Base-by-base conservation (phyloP, 805 yeast genomes). In the Yamadazyma endophytica region DNA sequence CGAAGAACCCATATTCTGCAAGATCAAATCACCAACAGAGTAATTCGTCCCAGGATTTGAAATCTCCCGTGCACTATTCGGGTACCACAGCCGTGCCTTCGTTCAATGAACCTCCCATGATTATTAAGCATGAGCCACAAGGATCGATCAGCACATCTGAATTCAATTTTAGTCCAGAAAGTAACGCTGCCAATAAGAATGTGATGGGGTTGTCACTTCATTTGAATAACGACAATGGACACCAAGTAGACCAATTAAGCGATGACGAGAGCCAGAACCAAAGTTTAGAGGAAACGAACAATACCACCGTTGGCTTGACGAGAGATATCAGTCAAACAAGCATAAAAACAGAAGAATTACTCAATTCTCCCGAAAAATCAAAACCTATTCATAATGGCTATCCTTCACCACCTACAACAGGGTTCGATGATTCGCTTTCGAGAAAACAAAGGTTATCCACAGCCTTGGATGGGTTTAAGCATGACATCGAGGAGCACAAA, bases 401-500 rank as follows among this genome's bases (percentile, higher is more conserved):
- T 12, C 39, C 34, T 24, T 24, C 42, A 8, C 41, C 41, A 12
- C 30, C 33, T 8, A 28, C 13, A 18, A 33, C 29, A 11, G 21
- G 28, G 5, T 8, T 13, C 4, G 29, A 34, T 17, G 22, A 34
- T 22, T 9, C 20, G 8, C 24, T 33, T 6, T 11, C 14, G 8
- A 19, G 24, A 33, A 30, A 37, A 22, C 30, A 46, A 23, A 42
- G 56, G 31, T 41, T 61, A 23, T 48, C 57, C 4, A 30, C 47
- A 5, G 55, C 56, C 2, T 50, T 60, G 21, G 52, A 50, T 13
- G 56, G 39, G 9, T 49, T 57, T 31, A 58, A 44, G 29, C 36
- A 45, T 16, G 66, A 61, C 17, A 40, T 57, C 2, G 49, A 46
- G 19, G 41, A 37, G 15, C 53, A 49, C 29, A 55, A 46, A 30